phyloP scores from a whole-genome alignment of 257 asterid genomes.

The Dorcoceras hygrometricum region DNA sequence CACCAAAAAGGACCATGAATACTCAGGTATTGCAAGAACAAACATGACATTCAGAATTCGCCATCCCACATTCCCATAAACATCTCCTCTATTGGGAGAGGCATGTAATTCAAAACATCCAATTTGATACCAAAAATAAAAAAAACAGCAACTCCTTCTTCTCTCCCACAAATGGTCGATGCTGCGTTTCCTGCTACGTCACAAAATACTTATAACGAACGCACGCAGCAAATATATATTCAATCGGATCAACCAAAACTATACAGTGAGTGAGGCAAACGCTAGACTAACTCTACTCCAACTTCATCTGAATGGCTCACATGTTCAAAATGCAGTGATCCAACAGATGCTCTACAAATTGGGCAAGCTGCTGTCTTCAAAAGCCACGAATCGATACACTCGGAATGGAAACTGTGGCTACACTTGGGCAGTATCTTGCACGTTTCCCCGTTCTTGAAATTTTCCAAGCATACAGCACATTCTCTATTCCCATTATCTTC shows the following conservation, averaged over 20 bases:
- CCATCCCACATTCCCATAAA: too few relatives aligned
- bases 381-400: slow-evolving; percentile 69
- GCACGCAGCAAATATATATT: background rate
- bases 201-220: background rate
- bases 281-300: slow-evolving; percentile 31
- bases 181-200: background rate
- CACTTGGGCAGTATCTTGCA: slow-evolving; percentile 60
- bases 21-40: background rate
- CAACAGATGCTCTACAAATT: slow-evolving; percentile 48
- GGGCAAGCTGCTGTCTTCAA: slow-evolving; percentile 58
- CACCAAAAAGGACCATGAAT: background rate
- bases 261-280: background rate
- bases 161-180: too few relatives aligned
- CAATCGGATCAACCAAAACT: background rate
- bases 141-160: too few relatives aligned
- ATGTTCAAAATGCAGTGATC: slow-evolving; percentile 17
- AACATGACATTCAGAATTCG: too few relatives aligned
- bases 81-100: too few relatives aligned
- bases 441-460: slow-evolving; percentile 48
- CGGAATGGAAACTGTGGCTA: slow-evolving; percentile 51
- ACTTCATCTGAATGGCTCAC: slow-evolving; percentile 28
- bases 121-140: too few relatives aligned
- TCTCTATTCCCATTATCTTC: slow-evolving; percentile 35
- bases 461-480: slow-evolving; percentile 68
- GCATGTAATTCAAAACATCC: too few relatives aligned